Evolutionary conservation across 1,139 yeast species (phyloP).

Genomic region (Hanseniaspora sp.): DNA sequence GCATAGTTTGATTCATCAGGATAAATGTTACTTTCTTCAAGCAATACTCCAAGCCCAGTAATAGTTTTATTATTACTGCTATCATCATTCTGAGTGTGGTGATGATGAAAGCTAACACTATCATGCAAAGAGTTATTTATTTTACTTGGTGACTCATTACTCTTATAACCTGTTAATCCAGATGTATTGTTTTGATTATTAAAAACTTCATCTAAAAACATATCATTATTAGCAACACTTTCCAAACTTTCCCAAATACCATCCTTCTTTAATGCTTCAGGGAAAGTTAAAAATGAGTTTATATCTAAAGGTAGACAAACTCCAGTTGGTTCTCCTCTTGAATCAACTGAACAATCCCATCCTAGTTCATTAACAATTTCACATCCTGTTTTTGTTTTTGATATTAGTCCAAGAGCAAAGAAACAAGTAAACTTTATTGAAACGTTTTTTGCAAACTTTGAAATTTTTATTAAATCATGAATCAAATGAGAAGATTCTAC

Average conservation of each 20-base stretch:
- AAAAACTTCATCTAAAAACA: not conserved
- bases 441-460: constrained; percentile 46
- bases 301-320: constrained; percentile 42
- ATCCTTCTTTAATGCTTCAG: constrained; percentile 12
- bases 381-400: constrained; percentile 65
- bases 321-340: constrained; percentile 44
- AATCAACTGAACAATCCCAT: constrained; percentile 56
- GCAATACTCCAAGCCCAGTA: not conserved
- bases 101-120: too few species aligned
- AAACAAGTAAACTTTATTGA: constrained; percentile 67
- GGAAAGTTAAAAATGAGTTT: constrained; percentile 24
- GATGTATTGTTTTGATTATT: not conserved
- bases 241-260: not conserved
- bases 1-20: not conserved
- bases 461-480: constrained; percentile 43
- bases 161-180: not conserved
- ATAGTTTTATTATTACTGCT: not conserved
- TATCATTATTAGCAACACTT: not conserved
- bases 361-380: constrained; percentile 75
- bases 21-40: not conserved
- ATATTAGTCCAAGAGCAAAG: constrained; percentile 62
- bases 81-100: not conserved
- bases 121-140: too few species aligned
- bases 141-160: not conserved
- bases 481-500: constrained; percentile 52